Base-by-base conservation (phyloP, 306 rosid species). In the Senna tora region DNA sequence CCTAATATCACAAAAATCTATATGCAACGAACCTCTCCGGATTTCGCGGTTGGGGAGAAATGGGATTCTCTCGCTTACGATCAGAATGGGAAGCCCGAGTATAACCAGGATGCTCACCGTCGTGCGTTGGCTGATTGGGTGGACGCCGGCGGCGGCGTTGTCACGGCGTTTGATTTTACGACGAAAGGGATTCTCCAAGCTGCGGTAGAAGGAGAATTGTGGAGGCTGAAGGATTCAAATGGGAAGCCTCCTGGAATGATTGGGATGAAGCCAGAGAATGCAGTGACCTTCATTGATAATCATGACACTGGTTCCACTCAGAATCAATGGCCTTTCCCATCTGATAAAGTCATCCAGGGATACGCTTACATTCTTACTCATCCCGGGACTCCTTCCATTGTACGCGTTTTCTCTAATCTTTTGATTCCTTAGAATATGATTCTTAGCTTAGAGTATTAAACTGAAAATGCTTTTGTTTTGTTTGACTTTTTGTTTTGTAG, bases 301-400 rank as follows among this genome's bases (percentile, higher is more conserved):
- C 97, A 89, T 78, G 97, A 92, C 61, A 92, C 97, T 0, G 83
- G 89, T 50, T 89, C 97, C 39, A 85, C 83, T 21, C 97, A 92
- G 59, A 60, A 19, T 0, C 0, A 41, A 1, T 85, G 88, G 96
- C 87, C 96, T 49, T 92, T 89, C 74, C 91, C 97, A 3, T 43
- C 77, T 36, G 87, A 84, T 0, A 87, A 92, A 82, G 89, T 92
- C 83, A 79, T 86, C 62, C 90, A 70, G 52, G 97, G 97, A 64
- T 87, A 92, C 69, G 92, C 87, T n/a, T 89, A 92, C 49, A 87
- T 89, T 80, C 86, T 89, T 36, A 92, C 97, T 47, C 97, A 92
- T 75, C 93, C 96, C 2, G 97, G 97, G 11, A 89, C 77, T 17
- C 93, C 96, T 32, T 20, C 80, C 49, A 86, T 92, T 11, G 97